Evolutionary conservation across 345 rosid species (phyloP).

Genomic region (Aethionema arabicum): DNA sequence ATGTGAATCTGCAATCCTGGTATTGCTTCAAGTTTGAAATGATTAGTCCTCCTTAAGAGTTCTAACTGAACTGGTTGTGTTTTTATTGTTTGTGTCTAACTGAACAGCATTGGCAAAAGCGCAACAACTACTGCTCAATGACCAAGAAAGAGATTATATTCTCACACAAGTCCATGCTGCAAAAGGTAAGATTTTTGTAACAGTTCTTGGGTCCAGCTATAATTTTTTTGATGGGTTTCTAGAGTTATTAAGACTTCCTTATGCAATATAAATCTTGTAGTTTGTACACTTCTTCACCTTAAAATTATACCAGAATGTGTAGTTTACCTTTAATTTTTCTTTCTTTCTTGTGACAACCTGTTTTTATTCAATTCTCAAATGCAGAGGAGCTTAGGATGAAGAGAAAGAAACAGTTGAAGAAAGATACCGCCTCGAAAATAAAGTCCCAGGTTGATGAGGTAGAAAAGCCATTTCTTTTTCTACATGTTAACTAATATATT

Average conservation of each 20-base stretch:
- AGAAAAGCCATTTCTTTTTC: slow-evolving; percentile 27
- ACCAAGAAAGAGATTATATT: slow-evolving; percentile 89
- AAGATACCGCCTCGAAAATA: slow-evolving; percentile 85
- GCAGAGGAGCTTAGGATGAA: slow-evolving; percentile 92
- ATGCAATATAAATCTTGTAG: background rate
- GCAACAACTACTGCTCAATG: slow-evolving; percentile 73
- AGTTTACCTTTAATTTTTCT: background rate
- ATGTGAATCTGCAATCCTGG: background rate
- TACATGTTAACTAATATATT: background rate
- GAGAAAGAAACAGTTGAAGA: slow-evolving; percentile 94
- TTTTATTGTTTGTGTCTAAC: slow-evolving; percentile 29
- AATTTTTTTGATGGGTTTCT: slow-evolving; percentile 21
- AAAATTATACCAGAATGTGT: background rate
- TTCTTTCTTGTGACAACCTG: slow-evolving; percentile 14
- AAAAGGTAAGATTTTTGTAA: slow-evolving; percentile 53
- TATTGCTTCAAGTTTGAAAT: slow-evolving; percentile 7
- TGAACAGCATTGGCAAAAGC: slow-evolving; percentile 91
- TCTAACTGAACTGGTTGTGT: slow-evolving; percentile 6
- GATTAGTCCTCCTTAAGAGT: background rate
- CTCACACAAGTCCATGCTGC: slow-evolving; percentile 85
- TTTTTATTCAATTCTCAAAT: slow-evolving; percentile 31
- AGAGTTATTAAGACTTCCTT: background rate
- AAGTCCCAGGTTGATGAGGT: slow-evolving; percentile 97
- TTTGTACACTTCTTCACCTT: background rate
- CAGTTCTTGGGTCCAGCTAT: slow-evolving; percentile 4